Conservation (phyloP, 2,329 filamentous ascomycete species). For the Neodidymelliopsis sp. region DNA sequence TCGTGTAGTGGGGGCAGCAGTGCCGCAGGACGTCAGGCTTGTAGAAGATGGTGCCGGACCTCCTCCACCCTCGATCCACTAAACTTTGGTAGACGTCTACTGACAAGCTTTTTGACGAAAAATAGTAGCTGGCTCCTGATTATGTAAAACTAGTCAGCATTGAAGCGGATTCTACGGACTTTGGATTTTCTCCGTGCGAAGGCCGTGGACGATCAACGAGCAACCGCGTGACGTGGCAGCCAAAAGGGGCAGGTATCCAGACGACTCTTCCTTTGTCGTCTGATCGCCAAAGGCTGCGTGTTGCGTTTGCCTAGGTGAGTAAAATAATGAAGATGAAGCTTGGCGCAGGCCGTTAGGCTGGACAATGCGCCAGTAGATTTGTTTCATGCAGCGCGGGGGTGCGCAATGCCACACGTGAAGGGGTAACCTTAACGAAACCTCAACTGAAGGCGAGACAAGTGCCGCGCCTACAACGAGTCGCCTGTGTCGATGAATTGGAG, state of each 20-base stretch:
- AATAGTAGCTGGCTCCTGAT: conserved; percentile 77
- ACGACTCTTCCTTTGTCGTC: conserved; percentile 7
- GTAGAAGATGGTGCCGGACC: conserved; percentile 71
- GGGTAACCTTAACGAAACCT: conserved; percentile 41
- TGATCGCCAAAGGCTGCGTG: conserved; percentile 6
- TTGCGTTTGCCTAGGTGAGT: conserved; percentile 5
- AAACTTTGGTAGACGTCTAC: conserved; percentile 74
- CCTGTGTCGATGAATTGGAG: conserved; percentile 3
- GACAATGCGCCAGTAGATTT: conserved; percentile 12
- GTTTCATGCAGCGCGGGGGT: conserved; percentile 27
- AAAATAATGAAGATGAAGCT: conserved; percentile 20
- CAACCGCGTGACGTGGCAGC: conserved; percentile 22
- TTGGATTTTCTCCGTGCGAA: conserved; percentile 19
- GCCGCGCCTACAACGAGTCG: conserved; percentile 14
- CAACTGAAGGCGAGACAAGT: conserved; percentile 21
- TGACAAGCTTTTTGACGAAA: conserved; percentile 66
- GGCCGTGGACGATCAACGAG: conserved; percentile 3
- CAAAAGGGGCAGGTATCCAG: conserved; percentile 8
- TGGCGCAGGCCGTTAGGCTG: conserved; percentile 22
- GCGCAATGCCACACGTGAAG: conserved; percentile 29
- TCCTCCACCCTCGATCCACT: conserved; percentile 78
- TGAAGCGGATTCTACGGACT: conserved; percentile 4
- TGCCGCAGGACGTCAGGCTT: conserved; percentile 78
- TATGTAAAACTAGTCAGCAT: conserved; percentile 36
- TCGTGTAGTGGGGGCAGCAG: conserved; percentile 92